Evolutionary conservation across 2,329 filamentous ascomycete genomes (phyloP).

Genomic region (Phaeomoniella chlamydospora): DNA sequence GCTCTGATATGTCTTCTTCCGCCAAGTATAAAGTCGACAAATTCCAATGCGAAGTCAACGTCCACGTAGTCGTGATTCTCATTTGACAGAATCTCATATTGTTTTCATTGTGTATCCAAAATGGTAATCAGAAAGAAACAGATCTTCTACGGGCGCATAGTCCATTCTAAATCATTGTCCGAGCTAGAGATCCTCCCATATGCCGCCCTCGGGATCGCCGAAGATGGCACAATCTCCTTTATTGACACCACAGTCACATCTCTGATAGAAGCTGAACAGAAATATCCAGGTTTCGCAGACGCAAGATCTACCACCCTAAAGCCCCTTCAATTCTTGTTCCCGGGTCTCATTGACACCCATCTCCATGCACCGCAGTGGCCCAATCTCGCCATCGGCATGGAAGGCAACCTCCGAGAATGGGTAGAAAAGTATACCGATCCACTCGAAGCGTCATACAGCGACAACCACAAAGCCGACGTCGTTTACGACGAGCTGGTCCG

Average conservation of each 20-base stretch:
- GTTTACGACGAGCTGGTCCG: not conserved
- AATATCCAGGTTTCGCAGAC: conserved; percentile 2
- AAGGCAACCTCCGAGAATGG: not conserved
- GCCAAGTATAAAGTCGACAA: not conserved
- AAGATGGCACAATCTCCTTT: conserved; percentile 4
- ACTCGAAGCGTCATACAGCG: not conserved
- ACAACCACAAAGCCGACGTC: not conserved
- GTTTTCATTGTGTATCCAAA: not conserved
- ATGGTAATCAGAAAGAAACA: not conserved
- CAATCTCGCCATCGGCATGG: not conserved
- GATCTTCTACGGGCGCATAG: conserved; percentile 5
- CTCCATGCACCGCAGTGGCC: conserved; percentile 30
- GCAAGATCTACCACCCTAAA: not conserved
- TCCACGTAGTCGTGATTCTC: not conserved
- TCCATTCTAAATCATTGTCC: conserved; percentile 5
- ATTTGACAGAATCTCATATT: not conserved
- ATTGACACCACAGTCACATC: conserved; percentile 2
- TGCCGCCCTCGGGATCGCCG: conserved; percentile 4
- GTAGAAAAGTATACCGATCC: not conserved
- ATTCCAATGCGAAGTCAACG: not conserved
- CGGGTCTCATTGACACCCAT: conserved; percentile 36
- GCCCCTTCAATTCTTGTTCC: conserved; percentile 27
- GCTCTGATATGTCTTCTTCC: not conserved
- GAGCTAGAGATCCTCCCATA: conserved; percentile 4
- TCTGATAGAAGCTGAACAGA: conserved; percentile 2